Evolutionary conservation across 306 rosid genomes (phyloP), one percentile per base, ranked within the genome.

Genomic region (Inga laurina): DNA sequence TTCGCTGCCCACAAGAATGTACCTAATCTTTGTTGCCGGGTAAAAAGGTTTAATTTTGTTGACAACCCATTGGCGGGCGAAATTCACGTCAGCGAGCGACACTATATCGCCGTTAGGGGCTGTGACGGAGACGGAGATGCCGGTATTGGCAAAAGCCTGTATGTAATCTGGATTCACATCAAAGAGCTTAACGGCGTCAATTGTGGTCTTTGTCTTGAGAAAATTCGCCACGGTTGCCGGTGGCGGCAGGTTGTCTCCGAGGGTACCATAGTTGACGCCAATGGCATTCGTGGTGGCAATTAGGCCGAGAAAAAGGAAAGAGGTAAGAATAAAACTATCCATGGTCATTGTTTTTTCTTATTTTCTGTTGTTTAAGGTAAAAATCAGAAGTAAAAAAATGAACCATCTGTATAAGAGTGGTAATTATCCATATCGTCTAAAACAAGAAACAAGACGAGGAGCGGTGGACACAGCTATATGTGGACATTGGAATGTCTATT

Each of bases 261-360:
- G 88, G 7, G 96, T 93, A 16, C 99, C 99, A 64, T 95, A 95
- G 92, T 95, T 95, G 49, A 95, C 86, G 18, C 99, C 99, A 39
- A 95, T 87, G 81, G 93, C 79, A 72, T 73, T 15, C 0, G 59
- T 91, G 37, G 89, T 22, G 66, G 85, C 21, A 59, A 82, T 4
- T 74, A 91, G 62, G 11, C 87, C 35, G 10, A 85, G 27, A 43
- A 84, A 68, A 27, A 88, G 22, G 49, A 84, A 44, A 9, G 83
- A 49, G 4, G 45, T 52, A 78, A 7, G 10, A 14, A 43, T 8
- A 8, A 68, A 57, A 57, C 46, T 19, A 16, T 76, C 48, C 87
- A 84, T 87, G 72, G 61, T 18, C 57, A 44, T 21, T 57, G 64
- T 9, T 43, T 11, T 69, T 22, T 59, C 4, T 8, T 15, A 4